phyloP scores from a whole-genome alignment of 2,329 filamentous ascomycete genomes.

The Tolypocladium tundrense region DNA sequence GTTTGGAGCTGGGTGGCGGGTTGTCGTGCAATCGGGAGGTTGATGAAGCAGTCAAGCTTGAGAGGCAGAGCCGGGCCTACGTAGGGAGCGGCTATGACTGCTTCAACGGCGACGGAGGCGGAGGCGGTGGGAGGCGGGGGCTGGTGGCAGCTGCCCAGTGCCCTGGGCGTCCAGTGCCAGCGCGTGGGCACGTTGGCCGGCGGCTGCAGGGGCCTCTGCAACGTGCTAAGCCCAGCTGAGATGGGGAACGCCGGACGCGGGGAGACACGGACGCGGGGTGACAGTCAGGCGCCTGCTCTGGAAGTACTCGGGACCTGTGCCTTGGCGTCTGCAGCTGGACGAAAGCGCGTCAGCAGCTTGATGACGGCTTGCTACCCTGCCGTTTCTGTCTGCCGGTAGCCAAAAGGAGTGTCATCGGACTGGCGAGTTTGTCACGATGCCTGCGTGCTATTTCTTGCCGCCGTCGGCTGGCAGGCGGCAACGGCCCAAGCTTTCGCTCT shows the following conservation, averaged over 20 bases:
- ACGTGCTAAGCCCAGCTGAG: neutral
- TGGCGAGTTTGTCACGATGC: neutral
- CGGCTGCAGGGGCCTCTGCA: neutral
- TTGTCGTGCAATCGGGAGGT: neutral
- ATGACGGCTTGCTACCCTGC: neutral
- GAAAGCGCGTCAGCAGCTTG: too few relatives aligned
- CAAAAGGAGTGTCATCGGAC: neutral
- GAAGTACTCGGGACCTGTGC: neutral
- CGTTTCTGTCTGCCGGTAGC: neutral
- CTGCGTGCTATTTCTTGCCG: neutral
- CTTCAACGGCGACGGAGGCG: neutral
- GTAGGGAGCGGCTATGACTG: neutral
- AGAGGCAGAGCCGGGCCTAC: neutral
- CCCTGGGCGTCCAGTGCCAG: neutral
- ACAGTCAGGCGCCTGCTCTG: neutral
- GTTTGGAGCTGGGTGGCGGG: neutral
- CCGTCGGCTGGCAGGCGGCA: constrained; percentile 1
- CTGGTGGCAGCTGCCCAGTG: neutral
- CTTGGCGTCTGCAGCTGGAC: neutral
- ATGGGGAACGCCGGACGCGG: neutral
- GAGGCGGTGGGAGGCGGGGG: neutral
- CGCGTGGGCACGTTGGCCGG: neutral
- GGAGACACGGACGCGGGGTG: neutral
- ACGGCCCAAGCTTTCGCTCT: constrained; percentile 1
- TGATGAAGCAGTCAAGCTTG: constrained; percentile 1